phyloP scores from a whole-genome alignment of 768 basidiomycete genomes.

The Rhodotorula paludigena region DNA sequence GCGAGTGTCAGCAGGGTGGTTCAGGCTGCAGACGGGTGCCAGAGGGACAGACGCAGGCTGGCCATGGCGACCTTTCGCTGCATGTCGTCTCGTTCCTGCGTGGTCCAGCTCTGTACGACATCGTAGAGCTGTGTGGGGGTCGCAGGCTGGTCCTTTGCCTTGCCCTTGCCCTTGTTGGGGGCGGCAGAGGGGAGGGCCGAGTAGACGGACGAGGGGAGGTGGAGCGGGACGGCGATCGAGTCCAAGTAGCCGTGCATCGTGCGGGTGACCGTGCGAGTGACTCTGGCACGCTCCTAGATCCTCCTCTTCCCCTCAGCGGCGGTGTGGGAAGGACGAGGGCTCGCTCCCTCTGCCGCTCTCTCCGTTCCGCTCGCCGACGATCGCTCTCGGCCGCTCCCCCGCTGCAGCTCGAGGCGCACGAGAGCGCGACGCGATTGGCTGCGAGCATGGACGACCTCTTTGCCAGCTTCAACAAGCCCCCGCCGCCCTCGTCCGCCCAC shows the following conservation, averaged over 20 bases:
- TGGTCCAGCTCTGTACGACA: conserved; percentile 26
- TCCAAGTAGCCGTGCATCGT: conserved; percentile 35
- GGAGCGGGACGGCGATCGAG: conserved; percentile 30
- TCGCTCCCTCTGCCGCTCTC: no score
- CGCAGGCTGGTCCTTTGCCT: neutral
- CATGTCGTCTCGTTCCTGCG: conserved; percentile 12
- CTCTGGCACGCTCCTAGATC: neutral
- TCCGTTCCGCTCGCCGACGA: no score
- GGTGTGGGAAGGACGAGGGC: no score
- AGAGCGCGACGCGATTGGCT: neutral
- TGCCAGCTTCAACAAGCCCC: conserved; percentile 19
- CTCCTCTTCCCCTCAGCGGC: no score
- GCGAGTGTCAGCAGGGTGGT: neutral
- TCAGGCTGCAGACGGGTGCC: neutral
- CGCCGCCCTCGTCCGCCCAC: conserved; percentile 4
- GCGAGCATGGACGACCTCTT: conserved; percentile 32
- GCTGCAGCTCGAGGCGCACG: neutral
- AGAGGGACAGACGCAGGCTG: conserved; percentile 8
- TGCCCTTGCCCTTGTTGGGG: conserved; percentile 24
- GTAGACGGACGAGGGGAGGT: conserved; percentile 16
- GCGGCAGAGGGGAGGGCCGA: neutral
- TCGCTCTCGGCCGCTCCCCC: no score
- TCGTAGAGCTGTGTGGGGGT: conserved; percentile 2
- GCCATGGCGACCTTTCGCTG: conserved; percentile 27
- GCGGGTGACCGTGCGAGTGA: neutral